Percentiles rank a stretch among this genome's conserved stretches.
Evolutionary conservation across 768 basidiomycete genomes (phyloP).

Genomic region (Panaeolus cyanescens): DNA sequence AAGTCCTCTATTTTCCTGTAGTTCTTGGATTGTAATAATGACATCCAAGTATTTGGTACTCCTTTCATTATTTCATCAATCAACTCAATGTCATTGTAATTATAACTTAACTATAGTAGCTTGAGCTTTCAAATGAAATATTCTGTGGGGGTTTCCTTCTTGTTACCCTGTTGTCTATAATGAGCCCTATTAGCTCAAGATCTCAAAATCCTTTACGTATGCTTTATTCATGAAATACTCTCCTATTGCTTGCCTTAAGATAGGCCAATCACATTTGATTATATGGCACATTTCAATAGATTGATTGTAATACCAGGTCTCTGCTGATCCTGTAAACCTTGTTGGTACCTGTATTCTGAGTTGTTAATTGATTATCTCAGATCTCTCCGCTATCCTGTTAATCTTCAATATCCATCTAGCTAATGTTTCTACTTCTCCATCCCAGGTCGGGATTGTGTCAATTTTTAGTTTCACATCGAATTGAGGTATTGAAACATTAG

Average conservation of each 20-base stretch:
- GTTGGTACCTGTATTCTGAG: slow-evolving; percentile 30
- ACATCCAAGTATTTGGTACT: slow-evolving; percentile 29
- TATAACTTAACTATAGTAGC: slow-evolving; percentile 13
- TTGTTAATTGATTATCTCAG: slow-evolving; percentile 21
- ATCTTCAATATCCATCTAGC: slow-evolving; percentile 29
- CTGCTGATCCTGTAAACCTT: slow-evolving; percentile 23
- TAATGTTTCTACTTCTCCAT: slow-evolving; percentile 27
- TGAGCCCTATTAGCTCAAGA: slow-evolving; percentile 21
- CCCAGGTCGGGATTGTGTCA: slow-evolving; percentile 31
- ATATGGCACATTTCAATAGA: slow-evolving; percentile 1
- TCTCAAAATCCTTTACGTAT: slow-evolving; percentile 29
- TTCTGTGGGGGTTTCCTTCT: slow-evolving; percentile 30
- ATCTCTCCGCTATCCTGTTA: slow-evolving; percentile 22
- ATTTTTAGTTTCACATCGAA: slow-evolving; percentile 33
- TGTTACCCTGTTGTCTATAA: slow-evolving; percentile 27
- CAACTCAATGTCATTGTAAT: slow-evolving; percentile 25
- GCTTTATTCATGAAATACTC: slow-evolving; percentile 33
- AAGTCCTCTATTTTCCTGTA: slow-evolving; percentile 18
- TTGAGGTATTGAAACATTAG: no score
- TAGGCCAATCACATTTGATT: slow-evolving; percentile 29
- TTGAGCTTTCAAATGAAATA: slow-evolving; percentile 34
- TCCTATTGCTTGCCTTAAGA: slow-evolving; percentile 22
- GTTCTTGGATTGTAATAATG: slow-evolving; percentile 21
- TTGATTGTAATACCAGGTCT: slow-evolving; percentile 32
- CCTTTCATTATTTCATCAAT: slow-evolving; percentile 37